A percentile compares a stretch with the other conserved stretches of the same genome.
phyloP scores from a whole-genome alignment of 768 basidiomycete genomes.

The Butyriboletus loyo region DNA sequence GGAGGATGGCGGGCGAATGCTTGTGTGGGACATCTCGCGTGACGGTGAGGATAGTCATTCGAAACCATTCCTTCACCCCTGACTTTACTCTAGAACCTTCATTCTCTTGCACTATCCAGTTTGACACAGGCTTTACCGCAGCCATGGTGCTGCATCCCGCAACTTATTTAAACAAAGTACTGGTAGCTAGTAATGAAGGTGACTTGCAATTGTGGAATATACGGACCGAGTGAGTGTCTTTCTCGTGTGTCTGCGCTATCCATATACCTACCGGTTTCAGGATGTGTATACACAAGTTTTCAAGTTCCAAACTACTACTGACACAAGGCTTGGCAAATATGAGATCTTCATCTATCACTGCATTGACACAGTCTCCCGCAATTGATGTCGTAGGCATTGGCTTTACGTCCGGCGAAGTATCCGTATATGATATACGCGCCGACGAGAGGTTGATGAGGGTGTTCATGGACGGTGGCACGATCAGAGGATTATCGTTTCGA shows the following conservation, averaged over 20 bases:
- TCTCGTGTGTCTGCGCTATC: neutral
- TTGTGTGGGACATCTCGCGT: slow-evolving; percentile 69
- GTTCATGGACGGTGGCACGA: slow-evolving; percentile 84
- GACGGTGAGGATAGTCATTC: slow-evolving; percentile 45
- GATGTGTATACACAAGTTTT: slow-evolving; percentile 79
- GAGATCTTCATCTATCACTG: slow-evolving; percentile 56
- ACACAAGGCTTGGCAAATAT: slow-evolving; percentile 30
- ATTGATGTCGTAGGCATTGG: slow-evolving; percentile 96
- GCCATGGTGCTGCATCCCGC: slow-evolving; percentile 85
- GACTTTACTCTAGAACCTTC: slow-evolving; percentile 18
- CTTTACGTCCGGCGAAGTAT: slow-evolving; percentile 81
- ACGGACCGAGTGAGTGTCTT: slow-evolving; percentile 60
- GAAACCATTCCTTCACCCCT: slow-evolving; percentile 1
- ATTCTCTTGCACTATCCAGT: slow-evolving; percentile 59
- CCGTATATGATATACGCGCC: slow-evolving; percentile 84
- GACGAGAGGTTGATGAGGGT: slow-evolving; percentile 88
- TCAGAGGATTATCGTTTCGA: slow-evolving; percentile 78
- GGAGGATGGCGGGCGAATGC: slow-evolving; percentile 72
- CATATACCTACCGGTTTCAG: slow-evolving; percentile 37
- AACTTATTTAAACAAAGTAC: slow-evolving; percentile 94
- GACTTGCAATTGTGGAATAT: slow-evolving; percentile 93
- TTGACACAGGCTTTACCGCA: slow-evolving; percentile 85
- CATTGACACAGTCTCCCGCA: slow-evolving; percentile 87
- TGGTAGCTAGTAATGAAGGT: slow-evolving; percentile 81
- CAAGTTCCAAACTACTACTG: slow-evolving; percentile 49